Evolutionary conservation across 768 basidiomycete genomes (phyloP), one percentile per base, ranked within the genome.

Genomic region (Kwoniella dendrophila): DNA sequence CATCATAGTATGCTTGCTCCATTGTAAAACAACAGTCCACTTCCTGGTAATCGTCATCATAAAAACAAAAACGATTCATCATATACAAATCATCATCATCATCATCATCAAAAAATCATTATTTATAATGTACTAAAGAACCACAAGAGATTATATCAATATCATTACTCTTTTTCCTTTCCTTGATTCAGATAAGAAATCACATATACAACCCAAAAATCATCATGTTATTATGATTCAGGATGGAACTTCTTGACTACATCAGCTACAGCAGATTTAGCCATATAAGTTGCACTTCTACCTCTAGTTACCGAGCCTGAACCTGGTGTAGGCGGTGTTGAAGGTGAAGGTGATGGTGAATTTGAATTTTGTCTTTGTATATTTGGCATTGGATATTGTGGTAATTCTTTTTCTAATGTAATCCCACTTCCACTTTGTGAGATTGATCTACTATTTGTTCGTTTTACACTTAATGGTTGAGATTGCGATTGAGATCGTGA

Each of bases 241-340:
- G 69, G 68, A 59, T 76, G 72, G 66, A 74, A 81, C 40, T 77
- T 54, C 58, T 70, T 69, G 41, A 76, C 78, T 26, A 78, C 79
- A 12, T 80, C 79, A 29, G 71, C 73, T n/a, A 81, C 79, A 0
- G 79, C 80, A 29, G 64, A 64, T 59, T 77, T 75, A 18, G 80
- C 80, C 7, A 68, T 74, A 45, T 80, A 79, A 29, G 80, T 81
- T 27, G 79, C 72, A 55, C 74, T 76, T 51, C 79, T 56, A 12
- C 69, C 71, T 55, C 70, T 62, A 14, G 22, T 52, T 33, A 67
- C 20, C 26, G 55, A 56, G 32, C 43, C 55, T 12, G 52, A 32
- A 10, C 20, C 52, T 30, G 50, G 11, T 18, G 27, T 36, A 29
- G 24, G 34, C 14, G 18, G 40, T n/a, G 54, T 11, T 10, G 22